Evolutionary conservation across 2,329 filamentous ascomycete genomes (phyloP).

Genomic region (Pseudogymnoascus sp.): DNA sequence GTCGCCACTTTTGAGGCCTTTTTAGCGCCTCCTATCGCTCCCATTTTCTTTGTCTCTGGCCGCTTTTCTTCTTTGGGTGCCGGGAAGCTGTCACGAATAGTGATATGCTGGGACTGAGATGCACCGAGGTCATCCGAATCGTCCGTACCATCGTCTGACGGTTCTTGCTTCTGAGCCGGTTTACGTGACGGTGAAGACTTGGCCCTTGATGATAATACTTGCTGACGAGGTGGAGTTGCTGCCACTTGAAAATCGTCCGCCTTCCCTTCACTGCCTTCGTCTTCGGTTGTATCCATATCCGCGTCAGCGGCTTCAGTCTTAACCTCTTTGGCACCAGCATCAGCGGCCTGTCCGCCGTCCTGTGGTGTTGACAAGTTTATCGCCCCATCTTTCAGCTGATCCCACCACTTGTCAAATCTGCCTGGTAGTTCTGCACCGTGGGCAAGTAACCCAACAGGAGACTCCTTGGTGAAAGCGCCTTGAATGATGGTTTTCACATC

Average conservation of each 20-base stretch:
- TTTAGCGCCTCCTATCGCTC: constrained; percentile 10
- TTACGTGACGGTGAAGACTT: background rate
- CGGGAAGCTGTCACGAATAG: constrained; percentile 24
- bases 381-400: constrained; percentile 22
- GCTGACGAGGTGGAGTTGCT: constrained; percentile 22
- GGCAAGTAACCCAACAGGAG: background rate
- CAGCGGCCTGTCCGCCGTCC: background rate
- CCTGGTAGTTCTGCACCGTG: background rate
- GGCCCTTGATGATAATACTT: constrained; percentile 9
- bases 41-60: constrained; percentile 14
- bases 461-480: background rate
- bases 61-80: constrained; percentile 15
- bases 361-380: constrained; percentile 11
- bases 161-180: background rate
- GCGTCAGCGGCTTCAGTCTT: constrained; percentile 10
- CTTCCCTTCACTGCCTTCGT: constrained; percentile 15
- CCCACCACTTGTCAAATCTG: constrained; percentile 24
- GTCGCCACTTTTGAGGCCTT: constrained; percentile 19
- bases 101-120: constrained; percentile 21
- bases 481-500: background rate
- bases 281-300: constrained; percentile 6
- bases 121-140: constrained; percentile 23
- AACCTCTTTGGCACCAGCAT: background rate
- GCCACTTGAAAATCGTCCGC: constrained; percentile 28
- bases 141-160: constrained; percentile 19